Conservation (phyloP, 768 basidiomycete species). For the Lentinula edodes region DNA sequence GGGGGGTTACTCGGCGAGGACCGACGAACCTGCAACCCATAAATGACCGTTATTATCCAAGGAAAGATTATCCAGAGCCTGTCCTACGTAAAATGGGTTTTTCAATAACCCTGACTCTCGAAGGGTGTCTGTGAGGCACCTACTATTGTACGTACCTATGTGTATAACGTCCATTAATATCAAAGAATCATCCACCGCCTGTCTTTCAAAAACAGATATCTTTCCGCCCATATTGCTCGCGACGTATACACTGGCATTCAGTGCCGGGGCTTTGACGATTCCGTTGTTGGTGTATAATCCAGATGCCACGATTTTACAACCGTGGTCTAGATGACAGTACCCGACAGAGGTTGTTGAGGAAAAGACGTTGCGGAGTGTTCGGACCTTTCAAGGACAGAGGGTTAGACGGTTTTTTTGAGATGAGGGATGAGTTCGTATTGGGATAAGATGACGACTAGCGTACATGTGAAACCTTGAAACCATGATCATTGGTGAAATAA, state of each 20-base stretch:
- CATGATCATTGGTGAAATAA: slow-evolving; percentile 67
- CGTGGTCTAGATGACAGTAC: slow-evolving; percentile 54
- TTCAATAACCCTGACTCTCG: neutral
- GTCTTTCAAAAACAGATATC: slow-evolving; percentile 50
- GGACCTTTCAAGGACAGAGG: slow-evolving; percentile 8
- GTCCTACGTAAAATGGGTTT: slow-evolving; percentile 19
- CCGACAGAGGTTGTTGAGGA: slow-evolving; percentile 47
- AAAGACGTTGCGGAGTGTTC: slow-evolving; percentile 20
- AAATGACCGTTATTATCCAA: slow-evolving; percentile 55
- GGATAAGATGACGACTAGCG: slow-evolving; percentile 12
- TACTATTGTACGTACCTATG: slow-evolving; percentile 34
- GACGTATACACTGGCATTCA: slow-evolving; percentile 56
- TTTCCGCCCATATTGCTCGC: slow-evolving; percentile 37
- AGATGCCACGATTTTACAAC: slow-evolving; percentile 55
- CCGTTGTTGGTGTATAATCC: slow-evolving; percentile 57
- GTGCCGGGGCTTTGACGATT: slow-evolving; percentile 37
- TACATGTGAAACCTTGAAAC: slow-evolving; percentile 49
- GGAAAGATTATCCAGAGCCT: slow-evolving; percentile 57
- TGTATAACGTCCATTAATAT: slow-evolving; percentile 46
- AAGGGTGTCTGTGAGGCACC: neutral
- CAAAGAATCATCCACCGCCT: slow-evolving; percentile 49
- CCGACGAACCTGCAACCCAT: slow-evolving; percentile 51
- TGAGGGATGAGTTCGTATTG: slow-evolving; percentile 4
- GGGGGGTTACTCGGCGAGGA: neutral
- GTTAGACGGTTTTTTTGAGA: neutral